These are phyloP conservation scores for Cucurbita pepo DNA, from an alignment of 306 rosid species.

Conservation along the genomic window DNA sequence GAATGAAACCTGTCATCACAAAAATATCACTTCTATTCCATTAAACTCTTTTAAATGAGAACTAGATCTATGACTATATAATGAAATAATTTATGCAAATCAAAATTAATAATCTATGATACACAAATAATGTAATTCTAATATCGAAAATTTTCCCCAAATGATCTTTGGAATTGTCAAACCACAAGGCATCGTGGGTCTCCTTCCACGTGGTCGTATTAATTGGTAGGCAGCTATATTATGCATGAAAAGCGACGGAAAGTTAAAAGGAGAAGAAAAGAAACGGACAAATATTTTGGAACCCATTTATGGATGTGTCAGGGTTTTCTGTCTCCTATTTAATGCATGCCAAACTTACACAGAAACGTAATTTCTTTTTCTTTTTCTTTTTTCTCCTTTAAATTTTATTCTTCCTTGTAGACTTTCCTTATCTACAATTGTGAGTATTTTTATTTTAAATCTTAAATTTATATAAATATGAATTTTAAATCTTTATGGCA, in stretches of 20 bases:
- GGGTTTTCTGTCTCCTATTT: not conserved
- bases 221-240: not conserved
- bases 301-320: not conserved
- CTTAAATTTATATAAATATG: too few species aligned
- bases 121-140: too few species aligned
- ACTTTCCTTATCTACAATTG: not conserved
- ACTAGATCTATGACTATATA: not conserved
- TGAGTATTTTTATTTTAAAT: too few species aligned
- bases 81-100: not conserved
- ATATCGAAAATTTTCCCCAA: too few species aligned
- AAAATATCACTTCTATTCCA: not conserved
- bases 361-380: not conserved
- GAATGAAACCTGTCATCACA: slow-evolving; percentile 18
- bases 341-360: not conserved
- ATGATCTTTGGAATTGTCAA: not conserved
- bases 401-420: not conserved
- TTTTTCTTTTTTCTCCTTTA: not conserved
- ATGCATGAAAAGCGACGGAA: not conserved
- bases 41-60: not conserved
- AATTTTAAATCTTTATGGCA: not conserved
- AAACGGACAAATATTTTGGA: not conserved
- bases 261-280: not conserved
- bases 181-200: not conserved
- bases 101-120: too few species aligned
- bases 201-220: not conserved